These are phyloP conservation scores for Blastocrithidia nonstop DNA, from an alignment of 208 protist genomes.

Conservation along the genomic window DNA sequence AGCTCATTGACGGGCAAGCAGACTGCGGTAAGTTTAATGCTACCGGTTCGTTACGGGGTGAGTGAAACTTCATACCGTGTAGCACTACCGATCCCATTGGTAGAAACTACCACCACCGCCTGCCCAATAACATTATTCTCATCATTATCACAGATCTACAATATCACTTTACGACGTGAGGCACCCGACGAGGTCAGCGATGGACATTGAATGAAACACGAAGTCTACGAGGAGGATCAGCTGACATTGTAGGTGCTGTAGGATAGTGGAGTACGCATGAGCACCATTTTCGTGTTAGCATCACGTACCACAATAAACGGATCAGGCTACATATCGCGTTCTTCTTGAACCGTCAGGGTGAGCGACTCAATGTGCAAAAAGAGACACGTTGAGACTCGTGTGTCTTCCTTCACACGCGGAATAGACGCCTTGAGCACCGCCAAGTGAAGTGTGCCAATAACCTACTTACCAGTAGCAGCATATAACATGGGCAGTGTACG, in stretches of 20 bases:
- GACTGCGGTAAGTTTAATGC: too few relatives aligned
- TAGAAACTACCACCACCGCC: conserved; percentile 21
- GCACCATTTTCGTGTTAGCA: conserved; percentile 16
- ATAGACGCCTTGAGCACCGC: conserved; percentile 32
- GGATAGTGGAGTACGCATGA: conserved; percentile 49
- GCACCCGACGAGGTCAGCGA: conserved; percentile 25
- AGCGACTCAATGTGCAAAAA: conserved; percentile 46
- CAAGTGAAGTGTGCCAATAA: conserved; percentile 44
- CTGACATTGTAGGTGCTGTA: conserved; percentile 25
- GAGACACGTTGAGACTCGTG: conserved; percentile 15
- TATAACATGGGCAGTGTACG: conserved; percentile 30
- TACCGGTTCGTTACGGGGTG: too few relatives aligned
- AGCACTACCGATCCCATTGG: conserved; percentile 21
- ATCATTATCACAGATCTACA: conserved; percentile 77
- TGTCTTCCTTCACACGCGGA: conserved; percentile 11
- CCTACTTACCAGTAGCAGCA: conserved; percentile 19
- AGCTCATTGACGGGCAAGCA: too few relatives aligned
- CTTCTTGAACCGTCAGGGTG: conserved; percentile 7
- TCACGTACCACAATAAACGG: conserved; percentile 59
- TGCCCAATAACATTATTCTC: conserved; percentile 25
- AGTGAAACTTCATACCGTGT: too few relatives aligned
- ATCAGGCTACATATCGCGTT: conserved; percentile 48
- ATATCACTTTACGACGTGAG: conserved; percentile 24
- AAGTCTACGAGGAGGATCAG: conserved; percentile 36
- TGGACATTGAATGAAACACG: conserved; percentile 63